Percentiles rank a stretch among this genome's conserved stretches.
phyloP scores from a whole-genome alignment of 2,329 filamentous ascomycete genomes.

The Colletotrichum siamense region DNA sequence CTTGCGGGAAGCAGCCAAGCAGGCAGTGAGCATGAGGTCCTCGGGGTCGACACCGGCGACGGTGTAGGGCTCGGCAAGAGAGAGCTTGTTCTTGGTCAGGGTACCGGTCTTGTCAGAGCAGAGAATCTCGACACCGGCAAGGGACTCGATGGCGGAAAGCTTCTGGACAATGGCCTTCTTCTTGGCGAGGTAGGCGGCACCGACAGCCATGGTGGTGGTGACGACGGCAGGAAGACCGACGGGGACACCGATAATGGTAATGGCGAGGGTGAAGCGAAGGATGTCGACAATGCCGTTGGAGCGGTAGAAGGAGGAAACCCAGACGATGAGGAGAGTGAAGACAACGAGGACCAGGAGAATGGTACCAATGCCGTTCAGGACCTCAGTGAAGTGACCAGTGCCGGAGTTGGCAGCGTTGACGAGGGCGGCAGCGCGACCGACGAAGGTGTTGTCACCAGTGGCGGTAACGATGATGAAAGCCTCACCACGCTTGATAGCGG shows the following conservation, averaged over 20 bases:
- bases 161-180: constrained; percentile 95
- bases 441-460: constrained; percentile 89
- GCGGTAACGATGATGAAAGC: constrained; percentile 82
- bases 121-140: constrained; percentile 91
- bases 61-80: constrained; percentile 83
- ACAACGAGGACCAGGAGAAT: constrained; percentile 82
- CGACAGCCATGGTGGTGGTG: constrained; percentile 94
- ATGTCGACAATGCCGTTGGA: constrained; percentile 82
- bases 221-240: constrained; percentile 93
- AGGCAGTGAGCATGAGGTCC: constrained; percentile 92
- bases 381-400: constrained; percentile 88
- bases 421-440: constrained; percentile 85
- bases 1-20: constrained; percentile 88
- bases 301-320: constrained; percentile 87
- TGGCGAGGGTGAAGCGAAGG: constrained; percentile 83
- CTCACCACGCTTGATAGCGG: constrained; percentile 89
- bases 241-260: constrained; percentile 90
- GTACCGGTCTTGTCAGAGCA: constrained; percentile 96
- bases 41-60: constrained; percentile 83
- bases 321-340: constrained; percentile 80
- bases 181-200: constrained; percentile 88
- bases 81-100: constrained; percentile 93
- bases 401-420: constrained; percentile 78
- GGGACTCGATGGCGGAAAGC: constrained; percentile 88
- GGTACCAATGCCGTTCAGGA: constrained; percentile 86